Base-by-base conservation (phyloP, 2,329 filamentous ascomycete genomes). In the Botrytis galanthina region DNA sequence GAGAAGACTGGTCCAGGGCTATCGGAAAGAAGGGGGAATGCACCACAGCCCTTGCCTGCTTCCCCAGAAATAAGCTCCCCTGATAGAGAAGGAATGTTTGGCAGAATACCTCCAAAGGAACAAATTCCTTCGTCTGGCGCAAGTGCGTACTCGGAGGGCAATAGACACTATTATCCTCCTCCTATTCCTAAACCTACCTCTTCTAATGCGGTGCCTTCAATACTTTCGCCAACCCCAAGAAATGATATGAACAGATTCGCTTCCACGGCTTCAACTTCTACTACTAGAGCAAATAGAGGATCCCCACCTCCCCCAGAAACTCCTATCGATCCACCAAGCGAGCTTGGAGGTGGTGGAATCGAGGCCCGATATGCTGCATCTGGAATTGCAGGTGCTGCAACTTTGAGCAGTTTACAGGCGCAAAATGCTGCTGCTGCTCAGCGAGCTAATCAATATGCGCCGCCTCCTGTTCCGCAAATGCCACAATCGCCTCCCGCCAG, bases 221-320 rank as follows among this genome's bases (percentile, higher is more conserved):
- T 81, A 39, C 73, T 77, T 46, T 79, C 80, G 16, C 78, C 80
- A 35, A 75, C 74, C 29, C 76, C 79, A n/a, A 83, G 37, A 29
- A 73, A 79, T 69, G 84, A 84, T 44, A 86, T 91, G 76, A 90
- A 88, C 79, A 86, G 90, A 62, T 90, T 90, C 77, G 86, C 87
- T 18, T 98, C 95, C 3, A 97, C 93, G 12, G 94, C 95, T 22
- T 98, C 96, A 0, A 97, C 91, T 20, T 97, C 95, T 3, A 99
- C 96, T 0, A 98, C 95, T 3, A 90, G 93, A 76, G 96, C 96
- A 32, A 95, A 93, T 80, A 89, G 96, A 78, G 96, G 96, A 61
- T 98, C 95, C 42, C 96, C 96, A 8, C 95, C 96, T 7, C 96
- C 96, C 1, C 96, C 96, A 14, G 95, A 98, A 82, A 98, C 96